Base-by-base conservation (phyloP, 257 asterid genomes). In the Nicotiana knightiana region DNA sequence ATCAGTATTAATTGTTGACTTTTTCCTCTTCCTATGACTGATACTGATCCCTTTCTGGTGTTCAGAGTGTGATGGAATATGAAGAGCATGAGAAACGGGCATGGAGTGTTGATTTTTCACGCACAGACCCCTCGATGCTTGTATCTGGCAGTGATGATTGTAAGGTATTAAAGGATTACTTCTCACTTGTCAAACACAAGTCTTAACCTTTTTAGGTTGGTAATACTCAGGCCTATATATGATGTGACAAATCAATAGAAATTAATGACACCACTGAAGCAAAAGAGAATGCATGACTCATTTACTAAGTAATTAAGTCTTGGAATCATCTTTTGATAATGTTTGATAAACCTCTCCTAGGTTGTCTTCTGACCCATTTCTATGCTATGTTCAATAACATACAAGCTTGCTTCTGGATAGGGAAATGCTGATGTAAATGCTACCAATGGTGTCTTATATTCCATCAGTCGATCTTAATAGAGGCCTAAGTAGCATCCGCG, bases 131-230 rank as follows among this genome's bases (percentile, higher is more conserved):
- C 54, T 85, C 91, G 3, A 88, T 88, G 91, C 91, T 88, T 82
- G 89, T 88, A 48, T 88, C 91, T 39, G 89, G 91, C 15, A 86
- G 91, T 83, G 91, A 88, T 86, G 91, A 88, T 82, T 88, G 91
- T 80, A 88, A 86, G 91, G 91, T 87, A 84, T 67, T 64, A 53
- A 18, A 13, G 59, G 28, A 57, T 65, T 35, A 18, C 71, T 35
- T 82, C 48, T 82, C 39, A 71, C 73, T 37, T 75, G 46, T 75
- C 80, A 75, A 75, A 28, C 80, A 48, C 61, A 51, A 51, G 15
- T 67, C 28, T 4, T 33, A 33, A 32, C 37, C 75, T 33, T 33
- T 33, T 67, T 33, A 67, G 46, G 75, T 33, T 33, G 75, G 53
- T 66, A 33, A 33, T 66, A 66, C 13, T 66, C 48, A 6, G 73